Conservation (phyloP, 1,284 basidiomycete species). For the Ceratorhiza oryzae-sativae region DNA sequence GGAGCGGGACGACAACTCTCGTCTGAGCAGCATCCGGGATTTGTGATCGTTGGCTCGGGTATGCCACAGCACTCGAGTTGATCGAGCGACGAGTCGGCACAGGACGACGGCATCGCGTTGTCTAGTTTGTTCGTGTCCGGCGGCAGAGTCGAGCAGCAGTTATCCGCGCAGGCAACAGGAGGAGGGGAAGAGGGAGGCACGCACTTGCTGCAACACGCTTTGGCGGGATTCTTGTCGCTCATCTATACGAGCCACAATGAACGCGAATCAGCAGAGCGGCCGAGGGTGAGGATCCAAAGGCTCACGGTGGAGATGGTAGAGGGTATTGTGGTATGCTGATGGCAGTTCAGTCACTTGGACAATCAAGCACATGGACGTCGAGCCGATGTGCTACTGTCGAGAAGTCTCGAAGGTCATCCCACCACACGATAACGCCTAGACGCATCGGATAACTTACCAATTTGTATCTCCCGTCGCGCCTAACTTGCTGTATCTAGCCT, state of each 20-base stretch:
- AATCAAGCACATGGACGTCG: not conserved
- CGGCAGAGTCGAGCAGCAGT: not conserved
- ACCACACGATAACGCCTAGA: not conserved
- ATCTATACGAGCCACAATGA: not conserved
- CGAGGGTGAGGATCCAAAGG: too few species aligned
- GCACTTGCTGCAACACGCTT: not conserved
- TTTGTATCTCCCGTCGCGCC: too few species aligned
- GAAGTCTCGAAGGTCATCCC: not conserved
- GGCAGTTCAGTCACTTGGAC: not conserved
- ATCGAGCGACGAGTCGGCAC: slow-evolving; percentile 13
- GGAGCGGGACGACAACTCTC: not conserved
- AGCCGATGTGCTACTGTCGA: not conserved
- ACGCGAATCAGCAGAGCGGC: not conserved
- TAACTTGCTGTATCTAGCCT: too few species aligned
- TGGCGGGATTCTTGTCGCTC: not conserved
- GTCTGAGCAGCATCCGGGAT: not conserved
- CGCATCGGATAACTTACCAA: too few species aligned
- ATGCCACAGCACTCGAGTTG: slow-evolving; percentile 24
- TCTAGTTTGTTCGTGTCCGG: not conserved
- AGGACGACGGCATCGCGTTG: slow-evolving; percentile 8
- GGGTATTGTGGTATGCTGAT: not conserved
- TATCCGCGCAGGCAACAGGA: not conserved
- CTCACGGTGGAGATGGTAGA: not conserved
- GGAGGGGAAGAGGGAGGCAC: not conserved
- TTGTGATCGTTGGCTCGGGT: not conserved